Percentiles rank a stretch among this genome's conserved stretches.
Evolutionary conservation across 1,284 basidiomycete genomes (phyloP).

Genomic region (Ustilago lituana): DNA sequence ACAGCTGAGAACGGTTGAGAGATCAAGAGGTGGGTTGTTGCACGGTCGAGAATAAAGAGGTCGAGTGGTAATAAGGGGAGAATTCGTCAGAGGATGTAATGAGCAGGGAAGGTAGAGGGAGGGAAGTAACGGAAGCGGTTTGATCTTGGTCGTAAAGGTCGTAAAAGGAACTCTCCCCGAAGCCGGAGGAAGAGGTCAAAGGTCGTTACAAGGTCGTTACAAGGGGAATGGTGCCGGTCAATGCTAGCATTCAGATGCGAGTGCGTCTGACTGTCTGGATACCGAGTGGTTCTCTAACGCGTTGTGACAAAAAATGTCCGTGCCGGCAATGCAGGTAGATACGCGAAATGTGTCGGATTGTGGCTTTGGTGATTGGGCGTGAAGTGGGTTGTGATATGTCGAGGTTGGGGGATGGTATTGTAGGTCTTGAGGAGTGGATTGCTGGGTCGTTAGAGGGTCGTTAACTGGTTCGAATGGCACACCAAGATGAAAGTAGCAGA

Average conservation of each 20-base stretch:
- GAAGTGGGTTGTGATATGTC: conserved; percentile 28
- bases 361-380: conserved; percentile 21
- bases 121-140: conserved; percentile 2
- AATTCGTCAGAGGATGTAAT: neutral
- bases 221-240: conserved; percentile 20
- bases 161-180: conserved; percentile 20
- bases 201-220: conserved; percentile 46
- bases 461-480: conserved; percentile 19
- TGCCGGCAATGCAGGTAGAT: conserved; percentile 24
- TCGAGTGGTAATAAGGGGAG: neutral
- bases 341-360: conserved; percentile 1
- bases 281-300: conserved; percentile 16
- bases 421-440: neutral
- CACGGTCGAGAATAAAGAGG: too few species aligned
- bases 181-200: conserved; percentile 10
- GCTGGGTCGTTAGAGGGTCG: conserved; percentile 43
- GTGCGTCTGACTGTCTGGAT: conserved; percentile 3
- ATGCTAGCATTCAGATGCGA: conserved; percentile 31
- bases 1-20: neutral
- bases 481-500: conserved; percentile 8
- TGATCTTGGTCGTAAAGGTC: conserved; percentile 27
- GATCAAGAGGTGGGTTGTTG: neutral
- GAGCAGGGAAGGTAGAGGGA: neutral
- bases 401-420: conserved; percentile 7
- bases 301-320: conserved; percentile 16